Evolutionary conservation across 768 basidiomycete species (phyloP).

Genomic region (Agrocybe praecox): DNA sequence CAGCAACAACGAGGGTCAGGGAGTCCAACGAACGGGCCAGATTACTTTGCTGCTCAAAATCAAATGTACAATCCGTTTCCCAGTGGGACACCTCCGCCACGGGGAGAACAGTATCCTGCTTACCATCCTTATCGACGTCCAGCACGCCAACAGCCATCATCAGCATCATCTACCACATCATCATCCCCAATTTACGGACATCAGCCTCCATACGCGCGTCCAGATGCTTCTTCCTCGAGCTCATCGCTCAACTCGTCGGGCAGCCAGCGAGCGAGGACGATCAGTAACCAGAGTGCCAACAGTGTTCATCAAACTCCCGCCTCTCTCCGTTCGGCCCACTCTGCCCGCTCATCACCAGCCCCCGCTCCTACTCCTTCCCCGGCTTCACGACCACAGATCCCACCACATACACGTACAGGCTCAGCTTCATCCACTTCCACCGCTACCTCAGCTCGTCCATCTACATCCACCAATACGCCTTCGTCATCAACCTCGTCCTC

Average conservation of each 20-base stretch:
- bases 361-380: neutral
- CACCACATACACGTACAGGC: neutral
- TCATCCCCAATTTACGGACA: conserved; percentile 52
- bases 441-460: conserved; percentile 7
- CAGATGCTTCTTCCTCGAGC: conserved; percentile 78
- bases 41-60: conserved; percentile 60
- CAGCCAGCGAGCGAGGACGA: conserved; percentile 66
- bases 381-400: conserved; percentile 22
- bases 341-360: conserved; percentile 28
- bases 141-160: conserved; percentile 43
- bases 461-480: conserved; percentile 27
- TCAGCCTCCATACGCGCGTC: conserved; percentile 78
- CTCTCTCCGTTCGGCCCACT: conserved; percentile 30
- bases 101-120: conserved; percentile 55
- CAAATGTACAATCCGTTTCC: conserved; percentile 68
- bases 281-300: conserved; percentile 66
- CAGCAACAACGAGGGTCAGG: conserved; percentile 35
- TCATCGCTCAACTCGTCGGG: conserved; percentile 74
- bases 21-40: conserved; percentile 26
- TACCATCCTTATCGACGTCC: conserved; percentile 87
- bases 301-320: conserved; percentile 36
- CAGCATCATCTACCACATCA: conserved; percentile 31
- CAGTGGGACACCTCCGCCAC: conserved; percentile 70
- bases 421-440: conserved; percentile 20
- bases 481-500: conserved; percentile 8